These are phyloP conservation scores for Fraxinus baroniana DNA, from an alignment of 305 asterid species.

Conservation along the genomic window DNA sequence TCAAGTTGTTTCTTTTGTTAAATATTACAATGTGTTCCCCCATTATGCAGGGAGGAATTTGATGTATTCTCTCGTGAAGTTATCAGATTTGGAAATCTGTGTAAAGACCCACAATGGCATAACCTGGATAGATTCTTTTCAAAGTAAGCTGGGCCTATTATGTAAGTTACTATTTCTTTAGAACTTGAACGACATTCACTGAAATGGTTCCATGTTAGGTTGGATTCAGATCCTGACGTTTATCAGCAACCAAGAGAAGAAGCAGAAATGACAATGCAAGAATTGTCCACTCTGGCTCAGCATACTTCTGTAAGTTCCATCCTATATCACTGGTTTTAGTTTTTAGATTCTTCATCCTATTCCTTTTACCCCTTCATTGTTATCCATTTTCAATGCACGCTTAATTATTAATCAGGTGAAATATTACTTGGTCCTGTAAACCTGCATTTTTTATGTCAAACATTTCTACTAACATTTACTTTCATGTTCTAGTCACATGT, in stretches of 20 bases:
- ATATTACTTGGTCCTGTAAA: background rate
- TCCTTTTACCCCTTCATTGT: background rate
- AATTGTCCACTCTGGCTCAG: constrained; percentile 78
- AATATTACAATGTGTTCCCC: constrained; percentile 2
- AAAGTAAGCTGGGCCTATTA: constrained; percentile 45
- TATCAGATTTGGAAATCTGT: constrained; percentile 84
- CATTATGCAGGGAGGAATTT: constrained; percentile 78
- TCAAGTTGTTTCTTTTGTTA: constrained; percentile 7
- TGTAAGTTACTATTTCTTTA: constrained; percentile 14
- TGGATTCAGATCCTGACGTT: constrained; percentile 75
- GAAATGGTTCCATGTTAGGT: constrained; percentile 41
- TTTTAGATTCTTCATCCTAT: background rate
- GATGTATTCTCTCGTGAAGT: constrained; percentile 89
- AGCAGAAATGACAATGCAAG: constrained; percentile 86
- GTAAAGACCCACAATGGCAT: constrained; percentile 99
- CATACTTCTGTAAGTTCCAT: constrained; percentile 80
- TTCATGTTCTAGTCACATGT: background rate
- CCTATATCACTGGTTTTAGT: constrained; percentile 9
- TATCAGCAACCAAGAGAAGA: constrained; percentile 67
- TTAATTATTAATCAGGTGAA: background rate
- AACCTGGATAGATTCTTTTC: constrained; percentile 74
- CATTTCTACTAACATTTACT: background rate
- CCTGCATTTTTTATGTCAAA: background rate
- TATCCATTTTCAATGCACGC: background rate
- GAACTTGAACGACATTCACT: constrained; percentile 20